Evolutionary conservation across 345 rosid species (phyloP), one percentile per base, ranked within the genome.

Genomic region (Rhizophora apiculata): DNA sequence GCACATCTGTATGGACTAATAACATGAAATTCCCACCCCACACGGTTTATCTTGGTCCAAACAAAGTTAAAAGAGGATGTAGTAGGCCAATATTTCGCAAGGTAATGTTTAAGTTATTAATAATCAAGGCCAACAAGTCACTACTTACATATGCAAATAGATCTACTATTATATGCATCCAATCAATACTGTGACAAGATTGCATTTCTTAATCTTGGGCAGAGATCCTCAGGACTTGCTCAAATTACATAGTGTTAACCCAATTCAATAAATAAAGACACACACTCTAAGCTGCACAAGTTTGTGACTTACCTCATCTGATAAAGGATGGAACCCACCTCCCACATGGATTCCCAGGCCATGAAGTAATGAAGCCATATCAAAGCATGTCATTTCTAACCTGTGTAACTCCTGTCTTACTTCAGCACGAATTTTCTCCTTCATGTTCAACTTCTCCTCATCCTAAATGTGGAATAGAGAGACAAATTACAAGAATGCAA

Each of bases 311-410:
- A 84, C 98, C 89, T 89, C 91, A 24, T 80, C 24, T 26, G 89
- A 73, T 48, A 62, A 65, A 68, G 97, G 96, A 76, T 15, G 51
- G 34, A 60, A 61, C 48, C 93, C 87, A 71, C 87, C 89, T 56
- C 66, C 82, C 27, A 89, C 84, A 4, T 63, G 78, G 75, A 94
- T 82, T 76, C 97, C 93, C 76, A 89, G 82, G 68, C 88, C 83
- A 70, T 85, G 86, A 74, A 93, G 96, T 74, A 91, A 71, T 7
- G 97, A 82, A 29, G 88, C 88, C 95, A 93, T 84, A 77, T 85
- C 83, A 34, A 72, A 48, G 81, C 92, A 82, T 6, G 72, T 73
- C 64, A 64, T 64, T 82, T 91, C 97, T 78, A 93, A 77, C 60
- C 53, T 70, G 72, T 67, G 55, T 68, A 94, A 92, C 82, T 87